Percentiles rank a stretch among this genome's conserved stretches.
phyloP scores from a whole-genome alignment of 164 flowering plant genomes.

The Dillenia suffruticosa region DNA sequence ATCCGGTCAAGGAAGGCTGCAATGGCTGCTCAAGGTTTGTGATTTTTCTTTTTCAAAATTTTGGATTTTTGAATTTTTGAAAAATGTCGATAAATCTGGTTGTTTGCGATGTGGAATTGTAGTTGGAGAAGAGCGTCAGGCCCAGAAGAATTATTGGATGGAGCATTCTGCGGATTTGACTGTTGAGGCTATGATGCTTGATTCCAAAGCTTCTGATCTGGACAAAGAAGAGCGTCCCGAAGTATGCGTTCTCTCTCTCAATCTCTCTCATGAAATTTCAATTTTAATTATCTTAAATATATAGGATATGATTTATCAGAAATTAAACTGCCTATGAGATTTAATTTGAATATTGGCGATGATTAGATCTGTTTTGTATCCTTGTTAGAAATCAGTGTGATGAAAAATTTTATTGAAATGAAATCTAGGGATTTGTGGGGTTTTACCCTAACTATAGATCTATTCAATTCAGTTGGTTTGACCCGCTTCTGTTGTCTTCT shows the following conservation, averaged over 20 bases:
- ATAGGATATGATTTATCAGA: too few relatives aligned
- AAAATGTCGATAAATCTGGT: neutral
- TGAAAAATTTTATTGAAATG: too few relatives aligned
- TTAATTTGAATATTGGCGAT: too few relatives aligned
- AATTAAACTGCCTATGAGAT: too few relatives aligned
- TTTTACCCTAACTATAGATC: too few relatives aligned
- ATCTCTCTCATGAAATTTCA: neutral
- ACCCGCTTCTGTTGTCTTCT: too few relatives aligned
- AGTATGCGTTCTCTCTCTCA: constrained; percentile 29
- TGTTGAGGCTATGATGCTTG: constrained; percentile 97
- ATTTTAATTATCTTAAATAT: neutral
- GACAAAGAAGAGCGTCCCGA: constrained; percentile 98
- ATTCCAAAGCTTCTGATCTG: constrained; percentile 87
- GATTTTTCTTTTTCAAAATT: neutral
- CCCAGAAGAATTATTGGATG: constrained; percentile 81
- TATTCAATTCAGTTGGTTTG: too few relatives aligned
- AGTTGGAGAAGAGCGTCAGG: constrained; percentile 48
- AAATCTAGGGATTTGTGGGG: too few relatives aligned
- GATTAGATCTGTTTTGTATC: too few relatives aligned
- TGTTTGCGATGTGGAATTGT: neutral
- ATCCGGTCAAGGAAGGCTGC: neutral
- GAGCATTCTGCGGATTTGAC: constrained; percentile 77
- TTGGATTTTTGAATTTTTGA: neutral
- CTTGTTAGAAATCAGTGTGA: too few relatives aligned
- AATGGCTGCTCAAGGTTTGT: constrained; percentile 33